Percentiles rank a stretch among this genome's conserved stretches.
These are phyloP conservation scores for Lasiodiplodia theobromae DNA, from an alignment of 2,329 filamentous ascomycete genomes.

Conservation along the genomic window DNA sequence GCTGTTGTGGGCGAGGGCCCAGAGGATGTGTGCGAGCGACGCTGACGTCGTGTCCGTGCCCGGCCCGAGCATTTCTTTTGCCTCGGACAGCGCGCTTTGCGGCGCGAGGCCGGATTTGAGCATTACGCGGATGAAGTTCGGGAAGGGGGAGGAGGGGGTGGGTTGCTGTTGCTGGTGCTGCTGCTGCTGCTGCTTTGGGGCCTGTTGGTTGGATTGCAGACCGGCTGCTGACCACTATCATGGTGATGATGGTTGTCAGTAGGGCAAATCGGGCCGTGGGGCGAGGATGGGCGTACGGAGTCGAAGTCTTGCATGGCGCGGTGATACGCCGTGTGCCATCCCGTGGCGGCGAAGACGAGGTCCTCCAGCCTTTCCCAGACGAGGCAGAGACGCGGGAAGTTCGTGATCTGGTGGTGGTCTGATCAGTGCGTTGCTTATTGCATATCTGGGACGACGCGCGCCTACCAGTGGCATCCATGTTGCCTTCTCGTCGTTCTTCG, in stretches of 20 bases:
- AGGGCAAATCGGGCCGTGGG: background rate
- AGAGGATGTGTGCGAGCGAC: slow-evolving; percentile 8
- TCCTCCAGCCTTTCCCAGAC: slow-evolving; percentile 8
- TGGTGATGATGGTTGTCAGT: background rate
- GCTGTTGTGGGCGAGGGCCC: slow-evolving; percentile 12
- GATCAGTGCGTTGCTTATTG: slow-evolving; percentile 4
- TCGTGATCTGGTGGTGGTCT: background rate
- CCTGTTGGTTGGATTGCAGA: background rate
- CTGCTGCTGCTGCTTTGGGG: background rate
- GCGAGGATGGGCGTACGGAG: background rate
- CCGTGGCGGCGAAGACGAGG: background rate
- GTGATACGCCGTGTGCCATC: background rate
- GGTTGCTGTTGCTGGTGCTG: background rate
- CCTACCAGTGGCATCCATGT: slow-evolving; percentile 13
- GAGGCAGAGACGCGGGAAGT: slow-evolving; percentile 1
- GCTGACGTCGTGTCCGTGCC: slow-evolving; percentile 13
- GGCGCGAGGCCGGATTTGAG: slow-evolving; percentile 5
- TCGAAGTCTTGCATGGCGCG: slow-evolving; percentile 12
- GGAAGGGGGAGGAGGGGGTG: background rate
- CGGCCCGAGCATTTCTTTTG: slow-evolving; percentile 13
- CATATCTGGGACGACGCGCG: too few species aligned
- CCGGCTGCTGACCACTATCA: slow-evolving; percentile 4
- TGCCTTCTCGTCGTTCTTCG: slow-evolving; percentile 13
- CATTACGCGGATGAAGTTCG: slow-evolving; percentile 14
- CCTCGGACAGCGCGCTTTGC: slow-evolving; percentile 2